Conservation (phyloP, 352 stramenopile genomes). For the Pythium rhizo-oryzae region DNA sequence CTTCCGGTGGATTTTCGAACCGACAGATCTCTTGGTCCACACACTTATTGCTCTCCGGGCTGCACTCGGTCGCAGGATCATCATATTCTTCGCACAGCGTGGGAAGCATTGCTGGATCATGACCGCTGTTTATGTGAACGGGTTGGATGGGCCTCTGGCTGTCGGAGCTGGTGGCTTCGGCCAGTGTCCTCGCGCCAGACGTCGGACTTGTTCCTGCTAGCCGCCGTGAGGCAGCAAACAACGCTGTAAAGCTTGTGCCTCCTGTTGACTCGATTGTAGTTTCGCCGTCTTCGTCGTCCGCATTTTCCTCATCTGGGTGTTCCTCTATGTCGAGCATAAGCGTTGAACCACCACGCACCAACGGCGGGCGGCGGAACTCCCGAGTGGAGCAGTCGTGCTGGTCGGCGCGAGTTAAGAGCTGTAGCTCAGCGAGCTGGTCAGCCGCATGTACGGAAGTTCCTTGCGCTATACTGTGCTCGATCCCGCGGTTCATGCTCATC, state of each 20-base stretch:
- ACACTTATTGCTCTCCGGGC: no score
- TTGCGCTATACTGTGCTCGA: not conserved
- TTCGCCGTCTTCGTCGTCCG: slow-evolving; percentile 6
- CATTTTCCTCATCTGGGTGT: slow-evolving; percentile 13
- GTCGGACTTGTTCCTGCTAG: slow-evolving; percentile 17
- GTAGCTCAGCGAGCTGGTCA: slow-evolving; percentile 52
- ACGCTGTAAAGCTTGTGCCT: slow-evolving; percentile 20
- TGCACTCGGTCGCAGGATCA: slow-evolving; percentile 12
- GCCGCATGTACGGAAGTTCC: not conserved
- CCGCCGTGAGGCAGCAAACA: slow-evolving; percentile 23
- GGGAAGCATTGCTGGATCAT: slow-evolving; percentile 7
- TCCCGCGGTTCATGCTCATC: not conserved
- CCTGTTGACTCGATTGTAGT: not conserved
- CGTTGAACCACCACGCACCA: slow-evolving; percentile 5
- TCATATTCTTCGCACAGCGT: slow-evolving; percentile 23
- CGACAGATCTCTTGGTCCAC: no score
- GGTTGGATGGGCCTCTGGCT: not conserved
- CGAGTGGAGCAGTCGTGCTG: slow-evolving; percentile 12
- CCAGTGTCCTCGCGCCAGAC: not conserved
- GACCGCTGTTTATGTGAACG: not conserved
- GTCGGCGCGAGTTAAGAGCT: slow-evolving; percentile 44
- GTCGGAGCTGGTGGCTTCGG: not conserved
- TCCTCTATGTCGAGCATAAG: slow-evolving; percentile 14
- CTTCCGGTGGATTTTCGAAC: no score
- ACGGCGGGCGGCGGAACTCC: not conserved